Evolutionary conservation across 441 rosid species (phyloP).

Genomic region (Theobroma grandiflorum): DNA sequence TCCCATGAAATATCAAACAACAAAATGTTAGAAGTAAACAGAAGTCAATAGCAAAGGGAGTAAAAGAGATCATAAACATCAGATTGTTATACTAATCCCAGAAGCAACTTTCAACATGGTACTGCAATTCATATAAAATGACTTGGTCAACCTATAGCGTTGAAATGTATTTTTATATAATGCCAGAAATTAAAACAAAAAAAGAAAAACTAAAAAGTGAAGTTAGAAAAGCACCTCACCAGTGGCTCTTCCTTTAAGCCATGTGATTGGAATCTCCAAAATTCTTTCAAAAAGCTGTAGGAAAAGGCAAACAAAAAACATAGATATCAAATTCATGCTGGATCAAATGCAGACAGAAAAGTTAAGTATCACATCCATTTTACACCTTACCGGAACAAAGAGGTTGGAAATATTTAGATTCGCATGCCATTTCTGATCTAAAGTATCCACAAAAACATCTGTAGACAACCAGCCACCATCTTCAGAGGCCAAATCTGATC

Average conservation of each 20-base stretch:
- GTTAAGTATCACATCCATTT: conserved; percentile 28
- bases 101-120: conserved; percentile 10
- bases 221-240: conserved; percentile 99
- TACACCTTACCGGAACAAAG: conserved; percentile 93
- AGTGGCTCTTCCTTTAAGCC: conserved; percentile 97
- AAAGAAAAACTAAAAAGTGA: conserved; percentile 31
- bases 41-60: neutral
- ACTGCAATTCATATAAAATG: conserved; percentile 4
- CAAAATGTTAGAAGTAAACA: conserved; percentile 8
- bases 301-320: conserved; percentile 38
- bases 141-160: neutral
- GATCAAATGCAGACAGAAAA: conserved; percentile 19
- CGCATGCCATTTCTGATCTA: conserved; percentile 98
- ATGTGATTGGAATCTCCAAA: conserved; percentile 85
- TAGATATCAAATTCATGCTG: conserved; percentile 28
- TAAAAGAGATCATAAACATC: conserved; percentile 14
- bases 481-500: conserved; percentile 76
- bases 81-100: neutral
- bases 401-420: conserved; percentile 84
- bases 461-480: conserved; percentile 97
- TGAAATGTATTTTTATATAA: conserved; percentile 16
- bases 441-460: conserved; percentile 90
- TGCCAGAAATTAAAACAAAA: conserved; percentile 13
- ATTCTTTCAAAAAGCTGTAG: conserved; percentile 95
- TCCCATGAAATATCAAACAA: neutral